Evolutionary conservation across 2,329 filamentous ascomycete species (phyloP), one percentile per base, ranked within the genome.

Genomic region (Aphanocladium album): DNA sequence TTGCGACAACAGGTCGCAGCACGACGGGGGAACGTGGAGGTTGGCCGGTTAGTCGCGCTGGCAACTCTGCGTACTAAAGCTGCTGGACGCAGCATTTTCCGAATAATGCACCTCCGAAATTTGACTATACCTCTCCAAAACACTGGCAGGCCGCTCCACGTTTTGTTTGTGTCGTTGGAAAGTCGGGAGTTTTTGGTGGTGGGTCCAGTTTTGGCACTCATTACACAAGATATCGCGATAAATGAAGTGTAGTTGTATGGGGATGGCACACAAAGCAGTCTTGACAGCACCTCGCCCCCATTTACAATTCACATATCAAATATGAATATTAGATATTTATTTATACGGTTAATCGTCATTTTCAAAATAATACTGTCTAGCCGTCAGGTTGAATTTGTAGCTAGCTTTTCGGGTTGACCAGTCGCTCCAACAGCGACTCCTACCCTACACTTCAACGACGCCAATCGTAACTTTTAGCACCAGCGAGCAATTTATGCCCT

Each of bases 401-500:
- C 58, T n/a, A 33, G 33, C 35, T 43, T n/a, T 41, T 21, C 30
- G n/a, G 51, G 58, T 60, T 60, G 50, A 54, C 51, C 50, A 21
- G 14, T 46, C n/a, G n/a, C 21, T 49, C 57, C 30, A 11, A 41
- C 11, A 25, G 7, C 19, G 41, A 49, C 43, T 14, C 25, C 6
- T 51, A 51, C 45, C 56, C 57, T 53, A 19, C 4, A 37, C 14
- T 14, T 12, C 30, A 23, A 14, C n/a, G 7, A 30, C 25, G 19
- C 33, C n/a, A 30, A 43, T 19, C 25, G 7, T 25, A 17, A 17
- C 21, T 41, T 45, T 19, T 9, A 21, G 6, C 16, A 23, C 14
- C 41, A 46, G 27, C 8, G 25, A 25, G 37, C 17, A 41, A 19
- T 21, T 51, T 67, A 76, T 17, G 71, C 67, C 63, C 70, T 73